Evolutionary conservation across 805 yeast genomes (phyloP).

Genomic region (Sungouiozyma intestinalis): DNA sequence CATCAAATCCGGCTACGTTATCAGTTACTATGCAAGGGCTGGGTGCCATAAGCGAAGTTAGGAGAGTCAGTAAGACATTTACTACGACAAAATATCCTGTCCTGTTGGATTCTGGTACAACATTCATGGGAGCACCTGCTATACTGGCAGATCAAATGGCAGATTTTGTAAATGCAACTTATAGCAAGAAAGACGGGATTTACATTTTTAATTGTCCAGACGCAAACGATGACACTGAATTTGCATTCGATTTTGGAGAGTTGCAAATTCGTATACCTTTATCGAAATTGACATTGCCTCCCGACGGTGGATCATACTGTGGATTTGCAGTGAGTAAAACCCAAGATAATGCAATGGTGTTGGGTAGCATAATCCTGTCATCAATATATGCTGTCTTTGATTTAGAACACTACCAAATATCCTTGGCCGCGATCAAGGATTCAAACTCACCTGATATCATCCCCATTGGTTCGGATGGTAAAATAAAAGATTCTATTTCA

Average conservation of each 20-base stretch:
- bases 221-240: constrained; percentile 8
- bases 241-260: constrained; percentile 47
- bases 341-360: constrained; percentile 29
- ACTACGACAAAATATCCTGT: constrained; percentile 27
- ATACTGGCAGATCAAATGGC: constrained; percentile 23
- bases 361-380: constrained; percentile 47
- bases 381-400: constrained; percentile 47
- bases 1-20: constrained; percentile 30
- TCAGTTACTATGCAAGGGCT: constrained; percentile 40
- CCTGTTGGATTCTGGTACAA: constrained; percentile 49
- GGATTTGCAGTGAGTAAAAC: constrained; percentile 32
- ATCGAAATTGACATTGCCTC: constrained; percentile 21
- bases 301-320: constrained; percentile 29
- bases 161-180: constrained; percentile 29
- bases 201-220: constrained; percentile 35
- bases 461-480: constrained; percentile 29
- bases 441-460: constrained; percentile 33
- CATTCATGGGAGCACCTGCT: constrained; percentile 38
- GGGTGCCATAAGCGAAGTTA: constrained; percentile 15
- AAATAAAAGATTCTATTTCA: constrained; percentile 41
- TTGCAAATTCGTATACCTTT: constrained; percentile 42
- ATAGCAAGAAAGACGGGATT: constrained; percentile 28
- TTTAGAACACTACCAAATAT: constrained; percentile 35
- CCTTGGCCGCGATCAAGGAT: constrained; percentile 35
- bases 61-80: constrained; percentile 14